Evolutionary conservation across 176 grass and related monocot genomes (phyloP), one percentile per base, ranked within the genome.

Genomic region (Eragrostis nindensis): DNA sequence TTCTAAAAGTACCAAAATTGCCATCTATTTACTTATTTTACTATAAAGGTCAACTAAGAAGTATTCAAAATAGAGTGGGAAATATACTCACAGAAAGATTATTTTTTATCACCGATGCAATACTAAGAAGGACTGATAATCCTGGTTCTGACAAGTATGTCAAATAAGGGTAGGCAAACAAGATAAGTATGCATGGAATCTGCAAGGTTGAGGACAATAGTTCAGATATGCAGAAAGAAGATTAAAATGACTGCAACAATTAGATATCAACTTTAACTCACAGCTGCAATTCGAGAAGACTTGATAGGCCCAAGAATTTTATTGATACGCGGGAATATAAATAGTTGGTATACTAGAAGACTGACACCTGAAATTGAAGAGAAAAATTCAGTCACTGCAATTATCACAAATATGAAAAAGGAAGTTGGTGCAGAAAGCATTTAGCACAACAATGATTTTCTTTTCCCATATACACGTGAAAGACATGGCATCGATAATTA

Each of bases 81-180:
- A 29, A 62, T 6, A 18, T 55, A 83, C 88, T 90, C 83, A n/a
- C n/a, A n/a, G n/a, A n/a, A n/a, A n/a, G n/a, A n/a, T n/a, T n/a
- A n/a, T n/a, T n/a, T n/a, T n/a, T 92, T 75, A 87, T 45, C 27
- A 82, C 78, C 7, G 90, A 87, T 44, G 76, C 84, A 82, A 75
- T 77, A 70, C 74, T 92, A 32, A 89, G 55, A 42, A 90, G 7
- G 40, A 93, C 15, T 11, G 70, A 73, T 40, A 93, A 80, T 87
- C 44, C 57, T 73, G 83, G 63, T 80, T 46, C 82, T 9, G 91
- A 93, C 12, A 93, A 49, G 24, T 87, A 60, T 8, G 87, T 76
- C 85, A 93, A 87, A 26, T 66, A 93, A 8, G 91, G 91, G 78
- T 76, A 93, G 17, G 85, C 81, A 45, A 77, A 89, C 27, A 93